Conservation (phyloP, 192 early-diverging fungal species). For the Podila clonocystis region DNA sequence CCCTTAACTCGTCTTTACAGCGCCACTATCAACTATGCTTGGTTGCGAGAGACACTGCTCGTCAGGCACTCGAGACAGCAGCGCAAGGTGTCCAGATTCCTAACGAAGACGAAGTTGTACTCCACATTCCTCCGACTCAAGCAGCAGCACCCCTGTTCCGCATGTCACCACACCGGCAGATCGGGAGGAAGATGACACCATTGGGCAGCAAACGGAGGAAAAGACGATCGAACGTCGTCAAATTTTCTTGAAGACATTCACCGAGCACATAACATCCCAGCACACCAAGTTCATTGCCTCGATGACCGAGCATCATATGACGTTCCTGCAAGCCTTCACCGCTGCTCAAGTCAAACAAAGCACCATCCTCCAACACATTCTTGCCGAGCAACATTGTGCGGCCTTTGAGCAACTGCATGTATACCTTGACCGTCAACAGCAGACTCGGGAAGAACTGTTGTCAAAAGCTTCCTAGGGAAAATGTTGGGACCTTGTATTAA, state of each 20-base stretch:
- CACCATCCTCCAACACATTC: neutral
- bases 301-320: neutral
- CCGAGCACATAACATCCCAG: neutral
- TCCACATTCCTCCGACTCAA: neutral
- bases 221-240: constrained; percentile 3
- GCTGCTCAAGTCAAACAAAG: constrained; percentile 1
- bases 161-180: too few species aligned
- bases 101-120: neutral
- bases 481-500: too few species aligned
- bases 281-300: neutral
- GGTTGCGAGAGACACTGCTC: constrained; percentile 6
- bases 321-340: neutral
- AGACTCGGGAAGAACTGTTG: too few species aligned
- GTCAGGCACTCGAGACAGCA: neutral
- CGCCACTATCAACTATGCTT: constrained; percentile 5
- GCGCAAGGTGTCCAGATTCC: neutral
- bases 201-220: constrained; percentile 1
- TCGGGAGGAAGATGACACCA: neutral
- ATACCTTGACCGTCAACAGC: neutral
- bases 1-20: constrained; percentile 5
- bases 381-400: neutral
- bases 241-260: neutral
- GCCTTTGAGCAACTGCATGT: neutral
- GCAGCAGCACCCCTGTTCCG: neutral
- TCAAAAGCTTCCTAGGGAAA: too few species aligned